Evolutionary conservation across 306 rosid genomes (phyloP).

Genomic region (Benincasa hispida): DNA sequence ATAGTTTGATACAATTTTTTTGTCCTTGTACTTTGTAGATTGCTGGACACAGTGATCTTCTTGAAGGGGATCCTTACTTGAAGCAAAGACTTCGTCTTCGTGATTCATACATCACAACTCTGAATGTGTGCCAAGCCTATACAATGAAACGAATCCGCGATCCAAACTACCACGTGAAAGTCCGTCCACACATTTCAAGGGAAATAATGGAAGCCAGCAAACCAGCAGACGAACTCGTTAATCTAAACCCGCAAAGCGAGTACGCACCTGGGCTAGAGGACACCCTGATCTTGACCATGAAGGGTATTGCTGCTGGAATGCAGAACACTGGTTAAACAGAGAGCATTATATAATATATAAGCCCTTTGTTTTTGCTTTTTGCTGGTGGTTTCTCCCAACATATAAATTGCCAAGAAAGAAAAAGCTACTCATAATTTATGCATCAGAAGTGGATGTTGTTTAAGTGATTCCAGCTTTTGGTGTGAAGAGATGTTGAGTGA

Average conservation of each 20-base stretch:
- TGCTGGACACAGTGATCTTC: constrained; percentile 92
- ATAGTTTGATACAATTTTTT: neutral
- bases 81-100: constrained; percentile 91
- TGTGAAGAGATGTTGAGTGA: constrained; percentile 5
- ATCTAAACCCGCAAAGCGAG: constrained; percentile 83
- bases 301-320: constrained; percentile 98
- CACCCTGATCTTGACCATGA: constrained; percentile 94
- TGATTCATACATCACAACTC: constrained; percentile 81
- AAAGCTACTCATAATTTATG: constrained; percentile 5
- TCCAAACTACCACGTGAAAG: constrained; percentile 37
- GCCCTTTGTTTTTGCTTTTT: neutral
- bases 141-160: constrained; percentile 83
- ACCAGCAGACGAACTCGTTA: constrained; percentile 65
- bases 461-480: constrained; percentile 8
- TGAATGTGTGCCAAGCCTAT: constrained; percentile 93
- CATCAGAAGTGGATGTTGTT: constrained; percentile 22
- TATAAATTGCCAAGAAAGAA: neutral
- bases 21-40: constrained; percentile 33
- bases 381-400: neutral
- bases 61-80: constrained; percentile 83
- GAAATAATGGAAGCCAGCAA: constrained; percentile 46
- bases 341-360: neutral
- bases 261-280: constrained; percentile 97
- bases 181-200: constrained; percentile 54
- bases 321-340: constrained; percentile 82